phyloP scores from a whole-genome alignment of 805 yeast genomes.

The Pichia heedii region DNA sequence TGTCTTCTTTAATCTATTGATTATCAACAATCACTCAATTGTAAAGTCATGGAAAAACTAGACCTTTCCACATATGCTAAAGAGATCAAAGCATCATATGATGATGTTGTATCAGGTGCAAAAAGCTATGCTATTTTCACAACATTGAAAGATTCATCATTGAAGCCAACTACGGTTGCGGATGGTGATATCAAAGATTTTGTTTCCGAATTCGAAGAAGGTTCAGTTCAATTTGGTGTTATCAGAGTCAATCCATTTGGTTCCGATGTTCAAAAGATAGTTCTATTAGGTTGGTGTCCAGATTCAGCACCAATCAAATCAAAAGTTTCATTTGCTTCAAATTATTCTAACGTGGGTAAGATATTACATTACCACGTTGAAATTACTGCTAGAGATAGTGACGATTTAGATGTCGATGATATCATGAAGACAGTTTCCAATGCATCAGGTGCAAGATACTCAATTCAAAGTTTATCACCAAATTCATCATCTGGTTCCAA shows the following conservation, averaged over 20 bases:
- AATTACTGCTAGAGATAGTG: slow-evolving; percentile 90
- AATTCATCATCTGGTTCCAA: slow-evolving; percentile 19
- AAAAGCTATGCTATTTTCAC: slow-evolving; percentile 74
- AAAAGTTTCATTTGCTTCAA: slow-evolving; percentile 66
- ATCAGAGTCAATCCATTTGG: slow-evolving; percentile 84
- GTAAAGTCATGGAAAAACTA: slow-evolving; percentile 40
- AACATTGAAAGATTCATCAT: slow-evolving; percentile 48
- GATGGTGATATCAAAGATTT: slow-evolving; percentile 67
- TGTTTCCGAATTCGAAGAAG: slow-evolving; percentile 73
- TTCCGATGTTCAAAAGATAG: slow-evolving; percentile 78
- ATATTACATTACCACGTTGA: slow-evolving; percentile 88
- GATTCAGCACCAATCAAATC: slow-evolving; percentile 82
- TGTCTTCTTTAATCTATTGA: no score
- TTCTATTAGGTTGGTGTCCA: slow-evolving; percentile 94
- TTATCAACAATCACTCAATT: neutral
- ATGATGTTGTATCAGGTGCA: slow-evolving; percentile 72
- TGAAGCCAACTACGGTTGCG: slow-evolving; percentile 43
- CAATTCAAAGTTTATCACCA: slow-evolving; percentile 38
- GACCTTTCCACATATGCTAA: slow-evolving; percentile 62
- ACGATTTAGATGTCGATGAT: slow-evolving; percentile 76
- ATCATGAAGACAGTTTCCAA: slow-evolving; percentile 68
- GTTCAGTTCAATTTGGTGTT: slow-evolving; percentile 83
- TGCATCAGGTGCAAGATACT: slow-evolving; percentile 95
- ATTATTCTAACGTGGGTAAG: slow-evolving; percentile 66
- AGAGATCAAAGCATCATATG: slow-evolving; percentile 67